phyloP scores from a whole-genome alignment of 2,329 filamentous ascomycete genomes.

The Zasmidium angulare region DNA sequence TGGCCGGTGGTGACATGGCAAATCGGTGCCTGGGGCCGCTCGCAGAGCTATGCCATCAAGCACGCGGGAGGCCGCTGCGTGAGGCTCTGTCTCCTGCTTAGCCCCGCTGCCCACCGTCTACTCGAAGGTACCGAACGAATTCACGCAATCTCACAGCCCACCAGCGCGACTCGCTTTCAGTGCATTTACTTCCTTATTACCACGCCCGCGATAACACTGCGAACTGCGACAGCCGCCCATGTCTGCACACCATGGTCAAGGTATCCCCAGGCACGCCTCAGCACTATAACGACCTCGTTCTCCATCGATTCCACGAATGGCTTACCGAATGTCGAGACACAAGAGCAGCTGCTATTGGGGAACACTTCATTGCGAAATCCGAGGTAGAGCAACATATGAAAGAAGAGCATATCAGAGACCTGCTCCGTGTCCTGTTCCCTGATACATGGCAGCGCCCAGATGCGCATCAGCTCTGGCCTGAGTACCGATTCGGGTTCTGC shows the following conservation, averaged over 20 bases:
- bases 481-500: background rate
- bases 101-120: too few relatives aligned
- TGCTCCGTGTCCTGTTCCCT: background rate
- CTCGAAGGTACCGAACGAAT: too few relatives aligned
- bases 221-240: background rate
- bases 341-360: background rate
- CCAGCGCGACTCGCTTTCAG: too few relatives aligned
- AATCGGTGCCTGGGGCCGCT: too few relatives aligned
- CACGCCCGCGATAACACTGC: too few relatives aligned
- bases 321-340: background rate
- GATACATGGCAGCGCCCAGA: background rate
- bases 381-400: background rate
- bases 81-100: too few relatives aligned
- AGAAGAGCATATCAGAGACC: background rate
- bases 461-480: background rate
- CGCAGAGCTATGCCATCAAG: too few relatives aligned
- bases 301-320: background rate
- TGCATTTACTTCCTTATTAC: too few relatives aligned
- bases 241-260: background rate
- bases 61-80: too few relatives aligned
- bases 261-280: background rate
- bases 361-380: background rate
- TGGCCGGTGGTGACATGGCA: too few relatives aligned
- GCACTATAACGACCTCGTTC: background rate
- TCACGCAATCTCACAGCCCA: too few relatives aligned